These are phyloP conservation scores for Mycena chlorophos DNA, from an alignment of 768 basidiomycete species.

Conservation along the genomic window DNA sequence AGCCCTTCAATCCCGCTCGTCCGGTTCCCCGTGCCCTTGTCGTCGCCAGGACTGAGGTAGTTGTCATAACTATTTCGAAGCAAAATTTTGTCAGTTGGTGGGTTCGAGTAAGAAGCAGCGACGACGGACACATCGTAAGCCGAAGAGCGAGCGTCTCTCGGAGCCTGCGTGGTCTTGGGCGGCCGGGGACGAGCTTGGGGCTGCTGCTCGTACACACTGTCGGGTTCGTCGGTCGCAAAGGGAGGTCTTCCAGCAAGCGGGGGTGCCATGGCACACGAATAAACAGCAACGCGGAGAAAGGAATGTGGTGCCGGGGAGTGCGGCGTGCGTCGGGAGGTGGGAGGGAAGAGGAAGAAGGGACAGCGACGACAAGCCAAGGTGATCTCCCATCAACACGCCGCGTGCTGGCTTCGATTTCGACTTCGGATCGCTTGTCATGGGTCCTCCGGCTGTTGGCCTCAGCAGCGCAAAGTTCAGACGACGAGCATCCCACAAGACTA, in stretches of 20 bases:
- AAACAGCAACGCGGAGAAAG: slow-evolving; percentile 27
- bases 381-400: not conserved
- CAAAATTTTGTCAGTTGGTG: slow-evolving; percentile 12
- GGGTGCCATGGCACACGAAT: slow-evolving; percentile 37
- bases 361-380: not conserved
- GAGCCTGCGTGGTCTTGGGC: slow-evolving; percentile 42
- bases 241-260: slow-evolving; percentile 60
- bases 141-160: slow-evolving; percentile 54
- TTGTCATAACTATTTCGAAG: slow-evolving; percentile 56
- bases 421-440: too few relatives aligned
- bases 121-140: slow-evolving; percentile 67
- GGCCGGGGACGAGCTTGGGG: slow-evolving; percentile 22
- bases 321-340: slow-evolving; percentile 8
- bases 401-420: too few relatives aligned
- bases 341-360: not conserved
- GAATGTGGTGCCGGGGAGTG: slow-evolving; percentile 21
- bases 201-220: slow-evolving; percentile 55
- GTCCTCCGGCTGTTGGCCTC: too few relatives aligned
- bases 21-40: slow-evolving; percentile 36
- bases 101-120: not conserved
- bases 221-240: slow-evolving; percentile 68
- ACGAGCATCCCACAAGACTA: too few relatives aligned
- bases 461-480: too few relatives aligned
- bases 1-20: slow-evolving; percentile 56
- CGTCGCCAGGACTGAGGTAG: slow-evolving; percentile 43